Evolutionary conservation across 805 yeast genomes (phyloP).

Genomic region (Teunomyces aglyptinius): DNA sequence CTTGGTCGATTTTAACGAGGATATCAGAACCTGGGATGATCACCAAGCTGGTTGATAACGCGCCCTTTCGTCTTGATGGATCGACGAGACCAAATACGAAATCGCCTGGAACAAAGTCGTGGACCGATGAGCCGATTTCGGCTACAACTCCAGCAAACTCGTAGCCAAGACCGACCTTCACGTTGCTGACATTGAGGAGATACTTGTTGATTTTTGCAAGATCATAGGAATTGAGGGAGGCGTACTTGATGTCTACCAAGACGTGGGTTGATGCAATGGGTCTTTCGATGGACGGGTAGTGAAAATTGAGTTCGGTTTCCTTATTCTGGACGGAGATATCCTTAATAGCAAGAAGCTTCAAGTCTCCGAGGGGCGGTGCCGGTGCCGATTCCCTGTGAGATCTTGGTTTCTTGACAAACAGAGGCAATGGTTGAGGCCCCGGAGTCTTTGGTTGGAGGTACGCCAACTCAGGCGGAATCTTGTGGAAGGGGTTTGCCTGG

Average conservation of each 20-base stretch:
- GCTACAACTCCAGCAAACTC: conserved; percentile 64
- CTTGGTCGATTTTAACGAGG: conserved; percentile 25
- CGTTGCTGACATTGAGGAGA: conserved; percentile 49
- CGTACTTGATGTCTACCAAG: conserved; percentile 57
- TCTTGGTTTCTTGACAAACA: conserved; percentile 2
- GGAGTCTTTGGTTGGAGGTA: conserved; percentile 29
- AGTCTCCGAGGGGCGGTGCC: conserved; percentile 37
- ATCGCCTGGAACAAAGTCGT: conserved; percentile 51
- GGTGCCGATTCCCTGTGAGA: not conserved
- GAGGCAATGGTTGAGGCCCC: conserved; percentile 29
- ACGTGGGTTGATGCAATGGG: conserved; percentile 50
- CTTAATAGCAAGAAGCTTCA: conserved; percentile 49
- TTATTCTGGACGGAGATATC: conserved; percentile 46
- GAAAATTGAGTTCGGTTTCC: conserved; percentile 50
- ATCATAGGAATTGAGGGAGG: conserved; percentile 67
- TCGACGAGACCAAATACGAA: conserved; percentile 61
- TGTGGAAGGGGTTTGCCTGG: conserved; percentile 35
- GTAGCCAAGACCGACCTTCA: conserved; percentile 63
- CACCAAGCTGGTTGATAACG: conserved; percentile 55
- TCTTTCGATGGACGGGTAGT: conserved; percentile 46
- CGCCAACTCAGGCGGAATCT: conserved; percentile 41
- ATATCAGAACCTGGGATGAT: conserved; percentile 52
- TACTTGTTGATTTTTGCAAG: conserved; percentile 58
- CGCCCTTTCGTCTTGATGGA: conserved; percentile 53
- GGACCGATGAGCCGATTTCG: conserved; percentile 50